Base-by-base conservation (phyloP, 768 basidiomycete species). In the Clavulina sp. region DNA sequence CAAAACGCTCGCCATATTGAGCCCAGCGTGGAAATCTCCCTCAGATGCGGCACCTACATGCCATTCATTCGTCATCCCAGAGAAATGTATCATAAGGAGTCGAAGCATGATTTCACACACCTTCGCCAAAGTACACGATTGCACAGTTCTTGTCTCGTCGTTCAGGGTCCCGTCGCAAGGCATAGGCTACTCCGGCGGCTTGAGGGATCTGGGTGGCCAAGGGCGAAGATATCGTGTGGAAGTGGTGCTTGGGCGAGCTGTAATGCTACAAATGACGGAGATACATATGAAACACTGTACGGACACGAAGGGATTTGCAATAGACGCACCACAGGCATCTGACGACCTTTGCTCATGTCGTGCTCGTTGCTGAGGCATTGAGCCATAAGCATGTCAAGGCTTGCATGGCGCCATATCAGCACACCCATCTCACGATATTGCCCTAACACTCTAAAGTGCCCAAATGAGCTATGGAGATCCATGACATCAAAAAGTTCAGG, bases 381-480 rank as follows among this genome's bases (percentile, higher is more conserved):
- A 0, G 78, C 79, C 86, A 96, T 92, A 53, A 84, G 68, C n/a
- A 73, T 67, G 58, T 88, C 77, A 19, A 91, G 63, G 18, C 75
- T 69, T 62, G 84, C 93, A 21, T 80, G 85, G 36, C 92, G 76
- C 81, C 86, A 92, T 1, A 93, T 68, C 5, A 95, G 71, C 4
- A 91, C 89, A 40, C 87, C 91, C 70, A 87, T 78, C 70, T 87
- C 88, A 51, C 86, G 82, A 60, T 96, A 96, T 71, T 96, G 91
- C 72, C 85, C 88, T 57, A 91, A 70, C 3, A 91, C 84, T 64
- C 83, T 85, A 48, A 19, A 30, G 24, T 18, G 26, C 40, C 30
- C 16, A 31, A 47, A 51, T n/a, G 29, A 33, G 33, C 4, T 41
- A 28, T 7, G 26, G 29, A 13, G 5, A 30, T 26, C 9, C 33